phyloP scores from a whole-genome alignment of 345 rosid species.

The Litchi chinensis region DNA sequence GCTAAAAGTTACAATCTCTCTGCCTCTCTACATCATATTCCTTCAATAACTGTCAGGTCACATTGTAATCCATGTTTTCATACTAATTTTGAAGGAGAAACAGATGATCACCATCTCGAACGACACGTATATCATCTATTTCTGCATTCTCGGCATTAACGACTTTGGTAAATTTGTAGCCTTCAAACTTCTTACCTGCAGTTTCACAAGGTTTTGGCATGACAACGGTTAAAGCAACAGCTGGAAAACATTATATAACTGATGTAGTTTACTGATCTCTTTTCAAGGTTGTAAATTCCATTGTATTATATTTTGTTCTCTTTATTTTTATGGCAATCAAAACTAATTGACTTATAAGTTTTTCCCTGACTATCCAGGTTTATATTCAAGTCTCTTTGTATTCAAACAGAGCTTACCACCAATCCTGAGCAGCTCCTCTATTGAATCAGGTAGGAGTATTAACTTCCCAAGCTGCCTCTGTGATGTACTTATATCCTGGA shows the following conservation, averaged over 20 bases:
- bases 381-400: constrained; percentile 25
- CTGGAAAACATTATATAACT: constrained; percentile 19
- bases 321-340: neutral
- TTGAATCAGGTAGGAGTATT: constrained; percentile 75
- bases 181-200: constrained; percentile 89
- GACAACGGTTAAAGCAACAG: constrained; percentile 31
- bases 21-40: constrained; percentile 11
- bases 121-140: constrained; percentile 73
- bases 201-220: constrained; percentile 38
- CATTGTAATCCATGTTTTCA: constrained; percentile 31
- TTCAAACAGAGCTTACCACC: constrained; percentile 65
- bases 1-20: constrained; percentile 36
- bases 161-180: constrained; percentile 53
- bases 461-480: constrained; percentile 50
- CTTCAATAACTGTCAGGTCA: constrained; percentile 22
- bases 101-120: constrained; percentile 95
- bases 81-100: constrained; percentile 53
- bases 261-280: constrained; percentile 5
- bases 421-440: constrained; percentile 73
- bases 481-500: constrained; percentile 32
- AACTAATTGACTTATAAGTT: neutral
- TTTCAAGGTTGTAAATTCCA: constrained; percentile 21
- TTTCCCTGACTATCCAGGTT: constrained; percentile 31
- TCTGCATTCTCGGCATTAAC: constrained; percentile 69
- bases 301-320: neutral